Evolutionary conservation across 1,139 yeast species (phyloP).

Genomic region (Hansenula sp.): DNA sequence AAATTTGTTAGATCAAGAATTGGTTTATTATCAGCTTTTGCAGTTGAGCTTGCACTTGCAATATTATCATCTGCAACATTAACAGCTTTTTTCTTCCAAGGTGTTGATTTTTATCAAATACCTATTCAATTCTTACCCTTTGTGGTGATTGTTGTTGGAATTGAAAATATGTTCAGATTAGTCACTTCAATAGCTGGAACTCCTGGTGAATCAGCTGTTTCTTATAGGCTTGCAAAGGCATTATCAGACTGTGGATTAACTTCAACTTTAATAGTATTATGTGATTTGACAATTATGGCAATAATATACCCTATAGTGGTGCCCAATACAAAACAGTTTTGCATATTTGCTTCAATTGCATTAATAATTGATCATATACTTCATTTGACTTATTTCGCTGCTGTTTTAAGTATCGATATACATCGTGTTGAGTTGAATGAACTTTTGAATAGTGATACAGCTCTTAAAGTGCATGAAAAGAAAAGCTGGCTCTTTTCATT

Average conservation of each 20-base stretch:
- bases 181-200: slow-evolving; percentile 35
- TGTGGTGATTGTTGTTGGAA: slow-evolving; percentile 35
- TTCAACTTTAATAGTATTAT: slow-evolving; percentile 28
- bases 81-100: slow-evolving; percentile 32
- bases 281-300: slow-evolving; percentile 23
- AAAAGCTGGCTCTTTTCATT: slow-evolving; percentile 1
- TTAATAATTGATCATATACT: slow-evolving; percentile 52
- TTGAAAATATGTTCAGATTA: slow-evolving; percentile 42
- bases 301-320: slow-evolving; percentile 24
- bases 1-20: slow-evolving; percentile 53
- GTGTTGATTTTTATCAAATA: slow-evolving; percentile 28
- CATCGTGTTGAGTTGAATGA: slow-evolving; percentile 60
- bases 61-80: slow-evolving; percentile 48
- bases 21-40: slow-evolving; percentile 61
- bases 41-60: slow-evolving; percentile 45
- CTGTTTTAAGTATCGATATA: slow-evolving; percentile 64
- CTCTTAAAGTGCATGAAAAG: slow-evolving; percentile 2
- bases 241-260: slow-evolving; percentile 30
- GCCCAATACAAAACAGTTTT: slow-evolving; percentile 32
- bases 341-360: slow-evolving; percentile 37
- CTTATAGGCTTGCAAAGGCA: slow-evolving; percentile 31
- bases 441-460: slow-evolving; percentile 27
- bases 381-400: slow-evolving; percentile 59
- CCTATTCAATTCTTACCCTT: slow-evolving; percentile 37
- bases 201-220: slow-evolving; percentile 37